Evolutionary conservation across 2,329 filamentous ascomycete species (phyloP), one percentile per base, ranked within the genome.

Genomic region (Phyllosticta citribraziliensis): DNA sequence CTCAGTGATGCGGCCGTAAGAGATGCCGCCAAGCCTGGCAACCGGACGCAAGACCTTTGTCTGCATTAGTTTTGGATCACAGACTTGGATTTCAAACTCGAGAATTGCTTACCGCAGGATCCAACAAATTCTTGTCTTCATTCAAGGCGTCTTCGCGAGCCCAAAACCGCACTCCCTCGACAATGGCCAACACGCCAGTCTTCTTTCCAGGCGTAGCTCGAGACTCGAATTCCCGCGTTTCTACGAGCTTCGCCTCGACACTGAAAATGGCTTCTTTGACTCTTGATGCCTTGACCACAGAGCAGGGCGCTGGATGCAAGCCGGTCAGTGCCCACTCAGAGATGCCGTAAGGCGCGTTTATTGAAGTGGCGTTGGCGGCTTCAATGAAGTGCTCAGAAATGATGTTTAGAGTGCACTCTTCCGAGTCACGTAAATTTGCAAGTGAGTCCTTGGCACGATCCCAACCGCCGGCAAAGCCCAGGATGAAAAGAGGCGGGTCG

Each of bases 161-260:
- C 91, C 92, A 97, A 70, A 97, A 96, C 27, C 87, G 81, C 35
- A 88, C 86, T 0, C 91, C 93, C 76, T 97, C 91, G 12, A 97
- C 79, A 35, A 96, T 82, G 1, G 83, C 88, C 64, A 96, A 70
- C 3, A 88, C 86, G 0, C 87, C 85, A 0, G 87, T 87, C 78
- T 86, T 91, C 76, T 86, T 87, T 2, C 89, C 91, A 0, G 88
- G 87, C 2, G 76, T 84, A 0, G 79, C 79, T 58, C 81, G 80
- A 72, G 86, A 89, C 73, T 93, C 87, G 75, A 90, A 96, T 75
- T 96, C 91, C 68, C 86, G 75, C 74, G 79, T 78, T 60, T 85
- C 85, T 64, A 93, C 82, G 54, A 97, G 73, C 74, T 86, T 91
- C 35, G 84, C 89, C 78, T 97, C 93, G 56, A 96, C 82, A 61